These are phyloP conservation scores for Thyridium curvatum DNA, from an alignment of 2,329 filamentous ascomycete genomes.

Conservation along the genomic window DNA sequence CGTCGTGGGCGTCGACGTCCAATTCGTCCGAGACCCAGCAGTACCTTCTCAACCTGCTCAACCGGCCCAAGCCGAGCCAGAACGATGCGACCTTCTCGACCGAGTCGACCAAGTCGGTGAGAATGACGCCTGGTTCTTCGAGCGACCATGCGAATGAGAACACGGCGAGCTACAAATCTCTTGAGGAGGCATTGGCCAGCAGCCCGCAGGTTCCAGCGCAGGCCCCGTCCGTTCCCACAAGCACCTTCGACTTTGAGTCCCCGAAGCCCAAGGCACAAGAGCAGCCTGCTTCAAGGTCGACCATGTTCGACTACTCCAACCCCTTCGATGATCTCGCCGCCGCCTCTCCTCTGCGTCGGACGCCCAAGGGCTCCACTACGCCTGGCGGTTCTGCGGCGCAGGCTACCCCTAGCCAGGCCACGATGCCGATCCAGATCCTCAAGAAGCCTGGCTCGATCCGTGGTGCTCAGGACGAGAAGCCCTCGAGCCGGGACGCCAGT, in stretches of 20 bases:
- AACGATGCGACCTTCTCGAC: constrained; percentile 37
- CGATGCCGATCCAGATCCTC: constrained; percentile 37
- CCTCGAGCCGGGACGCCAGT: constrained; percentile 33
- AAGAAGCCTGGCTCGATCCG: constrained; percentile 41
- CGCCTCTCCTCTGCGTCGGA: constrained; percentile 33
- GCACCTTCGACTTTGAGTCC: constrained; percentile 8
- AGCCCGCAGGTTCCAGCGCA: too few relatives aligned
- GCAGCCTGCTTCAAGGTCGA: constrained; percentile 17
- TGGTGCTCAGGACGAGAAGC: constrained; percentile 32
- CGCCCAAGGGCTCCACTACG: constrained; percentile 30
- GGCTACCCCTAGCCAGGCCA: constrained; percentile 15
- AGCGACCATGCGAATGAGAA: constrained; percentile 20
- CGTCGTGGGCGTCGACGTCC: constrained; percentile 39
- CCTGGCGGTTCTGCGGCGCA: constrained; percentile 15
- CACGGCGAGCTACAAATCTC: constrained; percentile 3
- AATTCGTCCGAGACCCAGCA: constrained; percentile 70
- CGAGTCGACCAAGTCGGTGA: constrained; percentile 35
- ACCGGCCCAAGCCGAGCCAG: constrained; percentile 65
- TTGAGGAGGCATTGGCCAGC: background rate
- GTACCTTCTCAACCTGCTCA: constrained; percentile 79
- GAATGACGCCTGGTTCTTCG: constrained; percentile 37
- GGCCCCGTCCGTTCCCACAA: background rate
- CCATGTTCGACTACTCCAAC: constrained; percentile 28
- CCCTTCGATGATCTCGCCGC: constrained; percentile 33
- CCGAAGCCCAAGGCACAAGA: constrained; percentile 16